Evolutionary conservation across 2,329 filamentous ascomycete genomes (phyloP).

Genomic region (Zymoseptoria tritici): DNA sequence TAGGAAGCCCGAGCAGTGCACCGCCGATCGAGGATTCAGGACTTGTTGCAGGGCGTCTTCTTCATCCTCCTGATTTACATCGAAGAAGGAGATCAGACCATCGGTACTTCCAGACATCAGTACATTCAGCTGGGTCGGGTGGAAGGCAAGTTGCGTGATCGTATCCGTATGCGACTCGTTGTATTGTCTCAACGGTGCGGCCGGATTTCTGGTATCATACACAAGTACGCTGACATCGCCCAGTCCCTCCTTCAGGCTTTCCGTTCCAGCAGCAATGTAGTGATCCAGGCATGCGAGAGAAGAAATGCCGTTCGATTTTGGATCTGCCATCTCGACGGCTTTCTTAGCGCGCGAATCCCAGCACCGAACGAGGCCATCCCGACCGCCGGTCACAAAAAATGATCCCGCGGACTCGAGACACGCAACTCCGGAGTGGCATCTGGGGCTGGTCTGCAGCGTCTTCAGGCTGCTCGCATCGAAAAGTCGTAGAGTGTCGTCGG

Average conservation of each 20-base stretch:
- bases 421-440: conserved; percentile 56
- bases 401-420: conserved; percentile 46
- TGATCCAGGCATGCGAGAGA: conserved; percentile 58
- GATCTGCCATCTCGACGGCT: conserved; percentile 29
- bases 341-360: conserved; percentile 21
- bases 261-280: conserved; percentile 64
- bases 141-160: conserved; percentile 47
- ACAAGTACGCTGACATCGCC: conserved; percentile 33
- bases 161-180: conserved; percentile 49
- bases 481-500: conserved; percentile 61
- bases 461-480: conserved; percentile 54
- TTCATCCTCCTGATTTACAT: conserved; percentile 62
- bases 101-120: conserved; percentile 74
- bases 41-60: conserved; percentile 72
- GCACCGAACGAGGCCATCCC: conserved; percentile 55
- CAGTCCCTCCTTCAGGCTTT: conserved; percentile 38
- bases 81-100: conserved; percentile 69
- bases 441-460: conserved; percentile 42
- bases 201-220: conserved; percentile 36
- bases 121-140: conserved; percentile 47
- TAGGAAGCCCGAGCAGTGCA: conserved; percentile 69
- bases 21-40: conserved; percentile 67
- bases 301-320: conserved; percentile 49
- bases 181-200: conserved; percentile 33
- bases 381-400: conserved; percentile 60